These are phyloP conservation scores for Pseudognaphalium luteoalbum DNA, from an alignment of 129 eudicot species.

Conservation along the genomic window DNA sequence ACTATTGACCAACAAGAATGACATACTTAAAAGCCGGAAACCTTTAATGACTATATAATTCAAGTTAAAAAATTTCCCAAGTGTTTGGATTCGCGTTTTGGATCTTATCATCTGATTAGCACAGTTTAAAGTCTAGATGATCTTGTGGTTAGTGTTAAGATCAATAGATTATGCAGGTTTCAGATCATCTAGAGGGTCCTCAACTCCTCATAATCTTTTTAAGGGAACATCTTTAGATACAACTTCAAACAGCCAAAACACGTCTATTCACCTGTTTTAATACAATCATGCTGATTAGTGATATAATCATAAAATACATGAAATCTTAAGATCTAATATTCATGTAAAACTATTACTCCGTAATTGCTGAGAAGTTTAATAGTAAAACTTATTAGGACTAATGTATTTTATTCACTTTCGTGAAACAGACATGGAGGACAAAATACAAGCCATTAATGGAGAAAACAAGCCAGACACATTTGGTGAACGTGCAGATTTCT, in stretches of 20 bases:
- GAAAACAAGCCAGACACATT: slow-evolving; percentile 59
- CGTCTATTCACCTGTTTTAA: no score
- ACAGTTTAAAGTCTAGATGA: background rate
- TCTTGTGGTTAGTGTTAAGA: no score
- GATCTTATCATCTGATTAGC: background rate
- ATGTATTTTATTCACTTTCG: background rate
- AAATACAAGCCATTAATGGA: slow-evolving; percentile 45
- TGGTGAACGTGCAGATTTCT: slow-evolving; percentile 68
- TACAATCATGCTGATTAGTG: no score
- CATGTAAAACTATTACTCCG: no score
- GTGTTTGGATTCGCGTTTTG: background rate
- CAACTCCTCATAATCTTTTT: no score
- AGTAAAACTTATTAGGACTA: background rate
- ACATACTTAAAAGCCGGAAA: background rate
- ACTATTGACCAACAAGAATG: background rate
- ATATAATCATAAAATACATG: no score
- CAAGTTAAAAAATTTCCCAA: background rate
- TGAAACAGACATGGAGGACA: slow-evolving; percentile 72
- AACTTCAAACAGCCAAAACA: no score
- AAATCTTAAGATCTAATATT: no score
- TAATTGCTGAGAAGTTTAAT: no score
- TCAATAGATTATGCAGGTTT: no score
- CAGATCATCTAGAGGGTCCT: no score
- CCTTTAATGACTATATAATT: background rate
- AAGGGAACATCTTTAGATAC: no score